Base-by-base conservation (phyloP, 768 basidiomycete species). In the Coprinellus micaceus region DNA sequence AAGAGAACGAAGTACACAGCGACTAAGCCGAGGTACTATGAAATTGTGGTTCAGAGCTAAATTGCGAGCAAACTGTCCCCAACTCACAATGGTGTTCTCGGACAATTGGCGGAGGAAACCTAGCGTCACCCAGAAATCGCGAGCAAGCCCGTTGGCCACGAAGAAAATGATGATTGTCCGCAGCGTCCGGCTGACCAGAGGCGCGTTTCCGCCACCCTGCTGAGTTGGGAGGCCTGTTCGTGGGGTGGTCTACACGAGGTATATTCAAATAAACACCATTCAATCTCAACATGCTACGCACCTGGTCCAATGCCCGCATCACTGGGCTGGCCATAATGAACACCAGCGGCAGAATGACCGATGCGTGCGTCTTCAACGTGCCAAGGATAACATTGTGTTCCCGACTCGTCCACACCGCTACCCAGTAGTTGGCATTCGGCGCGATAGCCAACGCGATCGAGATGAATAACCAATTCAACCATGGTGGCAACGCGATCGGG, bases 351-450 rank as follows among this genome's bases (percentile, higher is more conserved):
- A 74, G 77, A 25, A 90, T 69, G 12, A 85, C 81, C 26, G 66
- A 50, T 9, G 71, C 63, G 69, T 91, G 89, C 2, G 85, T 80
- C 5, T 80, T 59, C 15, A 82, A 74, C 11, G 89, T 79, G 0
- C 89, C 89, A 62, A 76, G 69, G 13, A 83, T 56, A 13, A 84
- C 78, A 59, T 81, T 75, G 24, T 71, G 72, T 61, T 70, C 67
- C 60, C 85, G 78, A 28, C 82, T 79, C 10, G 85, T 83, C 70
- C 76, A 79, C 22, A 81, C 78, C 29, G 83, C 80, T 21, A 81
- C 70, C 82, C 83, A 89, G 62, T 89, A 88, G 4, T 82, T 81
- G n/a, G 82, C 76, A 61, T 82, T 79, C 1, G 90, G 85, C 26
- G 83, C 75, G 47, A 72, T 54, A 48, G 77, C 71, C 33, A 83